Conservation (phyloP, 306 rosid genomes). For the Luffa aegyptiaca region DNA sequence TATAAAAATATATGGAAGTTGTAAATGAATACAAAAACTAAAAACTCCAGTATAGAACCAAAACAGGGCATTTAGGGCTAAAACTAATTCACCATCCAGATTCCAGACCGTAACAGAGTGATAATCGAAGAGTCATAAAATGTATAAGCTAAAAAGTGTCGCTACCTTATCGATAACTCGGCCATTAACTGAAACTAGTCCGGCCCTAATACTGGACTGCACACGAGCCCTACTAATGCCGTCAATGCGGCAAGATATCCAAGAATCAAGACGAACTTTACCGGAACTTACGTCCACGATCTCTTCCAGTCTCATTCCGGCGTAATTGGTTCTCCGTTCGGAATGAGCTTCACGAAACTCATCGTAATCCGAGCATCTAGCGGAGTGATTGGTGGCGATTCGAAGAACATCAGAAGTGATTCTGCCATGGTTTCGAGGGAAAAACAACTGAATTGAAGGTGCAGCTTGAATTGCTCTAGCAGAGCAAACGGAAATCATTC, state of each 20-base stretch:
- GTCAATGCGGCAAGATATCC: constrained; percentile 68
- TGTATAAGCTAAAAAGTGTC: background rate
- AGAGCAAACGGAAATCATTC: constrained; percentile 21
- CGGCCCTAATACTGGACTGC: constrained; percentile 65
- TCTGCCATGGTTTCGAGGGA: constrained; percentile 16
- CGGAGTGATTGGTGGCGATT: constrained; percentile 15
- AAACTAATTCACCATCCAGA: background rate
- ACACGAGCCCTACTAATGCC: constrained; percentile 83
- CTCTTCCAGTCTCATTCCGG: constrained; percentile 50
- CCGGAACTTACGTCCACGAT: constrained; percentile 32
- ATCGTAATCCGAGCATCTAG: constrained; percentile 16
- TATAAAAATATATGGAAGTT: background rate
- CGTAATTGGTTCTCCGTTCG: constrained; percentile 26
- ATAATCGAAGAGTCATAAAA: background rate
- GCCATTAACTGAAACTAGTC: constrained; percentile 66
- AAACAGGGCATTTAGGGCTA: background rate
- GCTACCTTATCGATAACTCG: constrained; percentile 62
- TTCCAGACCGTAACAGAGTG: background rate
- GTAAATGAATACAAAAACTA: background rate
- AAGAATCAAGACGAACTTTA: constrained; percentile 65
- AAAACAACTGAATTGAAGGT: constrained; percentile 14
- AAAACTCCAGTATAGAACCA: background rate
- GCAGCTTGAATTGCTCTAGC: constrained; percentile 25
- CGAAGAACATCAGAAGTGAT: constrained; percentile 11
- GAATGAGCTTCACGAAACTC: constrained; percentile 12